Evolutionary conservation across 495 filamentous ascomycete genomes (phyloP).

Genomic region (Hyaloscypha bicolor): DNA sequence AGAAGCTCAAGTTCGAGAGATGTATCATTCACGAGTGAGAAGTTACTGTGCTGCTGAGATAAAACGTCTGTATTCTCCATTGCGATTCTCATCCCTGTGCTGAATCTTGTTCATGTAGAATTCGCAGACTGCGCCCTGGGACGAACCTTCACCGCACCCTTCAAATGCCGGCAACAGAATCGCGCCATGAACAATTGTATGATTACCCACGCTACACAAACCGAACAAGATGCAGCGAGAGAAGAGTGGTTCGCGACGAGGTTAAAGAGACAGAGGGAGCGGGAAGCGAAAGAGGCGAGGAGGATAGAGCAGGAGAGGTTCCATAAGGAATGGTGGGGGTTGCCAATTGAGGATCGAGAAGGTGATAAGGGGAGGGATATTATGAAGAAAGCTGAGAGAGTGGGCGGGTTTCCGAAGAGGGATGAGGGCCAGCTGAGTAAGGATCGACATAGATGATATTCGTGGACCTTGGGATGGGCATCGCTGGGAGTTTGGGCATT

Average conservation of each 20-base stretch:
- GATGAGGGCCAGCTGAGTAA: constrained; percentile 33
- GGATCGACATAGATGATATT: constrained; percentile 31
- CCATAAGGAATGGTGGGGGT: constrained; percentile 61
- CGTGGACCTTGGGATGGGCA: constrained; percentile 2
- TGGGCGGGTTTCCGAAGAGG: constrained; percentile 34
- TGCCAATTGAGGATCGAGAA: constrained; percentile 49
- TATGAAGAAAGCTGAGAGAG: constrained; percentile 31
- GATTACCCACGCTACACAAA: constrained; percentile 78
- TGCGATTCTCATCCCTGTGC: background rate
- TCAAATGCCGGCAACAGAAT: constrained; percentile 77
- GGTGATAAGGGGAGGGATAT: constrained; percentile 40
- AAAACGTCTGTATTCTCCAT: constrained; percentile 44
- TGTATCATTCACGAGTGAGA: constrained; percentile 88
- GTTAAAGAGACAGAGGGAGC: constrained; percentile 63
- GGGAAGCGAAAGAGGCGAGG: constrained; percentile 59
- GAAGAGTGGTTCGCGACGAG: constrained; percentile 89
- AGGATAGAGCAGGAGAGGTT: constrained; percentile 59
- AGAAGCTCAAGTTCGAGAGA: constrained; percentile 85
- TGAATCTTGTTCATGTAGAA: constrained; percentile 15
- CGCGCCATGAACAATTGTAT: constrained; percentile 93
- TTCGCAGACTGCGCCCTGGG: constrained; percentile 84
- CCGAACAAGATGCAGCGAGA: constrained; percentile 83
- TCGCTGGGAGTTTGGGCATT: constrained; percentile 20
- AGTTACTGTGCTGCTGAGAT: constrained; percentile 81
- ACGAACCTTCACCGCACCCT: constrained; percentile 83